Evolutionary conservation across 495 filamentous ascomycete genomes (phyloP), one percentile per base, ranked within the genome.

Genomic region (Aspergillus leporis): DNA sequence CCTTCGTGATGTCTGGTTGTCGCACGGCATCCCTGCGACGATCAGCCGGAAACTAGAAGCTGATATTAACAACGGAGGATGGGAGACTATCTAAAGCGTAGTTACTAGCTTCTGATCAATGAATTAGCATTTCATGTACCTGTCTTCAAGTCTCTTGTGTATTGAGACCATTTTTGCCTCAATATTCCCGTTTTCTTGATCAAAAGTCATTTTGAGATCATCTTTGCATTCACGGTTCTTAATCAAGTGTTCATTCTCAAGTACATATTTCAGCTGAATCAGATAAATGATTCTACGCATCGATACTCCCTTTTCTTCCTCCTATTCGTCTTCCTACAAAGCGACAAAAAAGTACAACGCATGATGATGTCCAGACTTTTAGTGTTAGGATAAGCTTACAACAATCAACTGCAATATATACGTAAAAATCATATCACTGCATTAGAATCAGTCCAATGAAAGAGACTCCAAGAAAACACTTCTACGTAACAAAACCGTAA

Each of bases 21-120:
- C 86, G 22, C 92, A 96, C 63, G 85, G 86, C 22, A 84, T 98
- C 32, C 92, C 91, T n/a, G 93, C 89, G 48, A 88, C 87, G 34
- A 96, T 98, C 66, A 87, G 87, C 54, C 80, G 94, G 60, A 92
- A 92, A 71, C 74, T 98, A 60, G 94, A 98, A 77, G 88, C 88
- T 12, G 94, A 98, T 66, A 90, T 96, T 45, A 98, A 98, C 68
- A 96, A 89, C 61, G 94, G 94, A 7, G 94, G 94, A 3, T 98
- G 94, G 94, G 94, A 98, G 76, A 96, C 93, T 22, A 85, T 93
- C 54, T 91, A 73, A 69, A 14, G n/a, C n/a, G n/a, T n/a, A 14
- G 38, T 3, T 36, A 36, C 38, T n/a, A 6, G 38, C 4, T 2
- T 18, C 14, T 41, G 38, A 3, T n/a, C 10, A 16, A 16, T 13